Base-by-base conservation (phyloP, 1,284 basidiomycete genomes). In the Sutorius eximius region DNA sequence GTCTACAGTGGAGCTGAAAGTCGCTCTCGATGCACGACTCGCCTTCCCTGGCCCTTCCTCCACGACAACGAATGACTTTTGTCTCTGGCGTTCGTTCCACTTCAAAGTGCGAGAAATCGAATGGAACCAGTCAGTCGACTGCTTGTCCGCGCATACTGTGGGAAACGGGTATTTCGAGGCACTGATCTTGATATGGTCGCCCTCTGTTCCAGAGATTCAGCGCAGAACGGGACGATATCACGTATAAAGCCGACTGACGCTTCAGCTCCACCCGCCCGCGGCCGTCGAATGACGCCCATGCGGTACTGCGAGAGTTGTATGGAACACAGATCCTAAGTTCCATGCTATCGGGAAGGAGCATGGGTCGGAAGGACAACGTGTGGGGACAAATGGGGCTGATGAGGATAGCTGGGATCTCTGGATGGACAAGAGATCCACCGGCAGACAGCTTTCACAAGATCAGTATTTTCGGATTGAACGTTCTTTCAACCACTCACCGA, bases 341-440 rank as follows among this genome's bases (percentile, higher is more conserved):
- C 93, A 99, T 98, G 67, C 90, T 96, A 71, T 99, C 97, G 1
- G 97, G 97, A 18, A 99, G 78, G 4, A 99, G 80, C 96, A 99
- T 98, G 1, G 97, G 97, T 43, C 97, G 85, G 83, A 99, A 99
- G 4, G 95, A 98, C 9, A 99, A 82, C 0, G 97, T 99, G 72
- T 99, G 97, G 0, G 97, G 97, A 68, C 97, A 99, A 59, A 99
- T 98, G 2, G 97, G 97, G 1, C 95, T 96, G 65, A 99, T 96
- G 55, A 99, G 80, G 56, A 99, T 82, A 0, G 97, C 93, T 0
- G 97, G 97, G 51, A 99, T 98, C 71, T 98, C 95, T 3, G 97
- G 97, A 71, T 99, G 96, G 9, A 95, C 96, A 40, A 99, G 85
- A 1, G 96, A 98, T 32, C 97, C 97, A 47, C 97, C 97, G 3